Percentiles rank a stretch among this genome's conserved stretches.
Evolutionary conservation across 176 grass and related monocot species (phyloP).

Genomic region (Bromus sterilis): DNA sequence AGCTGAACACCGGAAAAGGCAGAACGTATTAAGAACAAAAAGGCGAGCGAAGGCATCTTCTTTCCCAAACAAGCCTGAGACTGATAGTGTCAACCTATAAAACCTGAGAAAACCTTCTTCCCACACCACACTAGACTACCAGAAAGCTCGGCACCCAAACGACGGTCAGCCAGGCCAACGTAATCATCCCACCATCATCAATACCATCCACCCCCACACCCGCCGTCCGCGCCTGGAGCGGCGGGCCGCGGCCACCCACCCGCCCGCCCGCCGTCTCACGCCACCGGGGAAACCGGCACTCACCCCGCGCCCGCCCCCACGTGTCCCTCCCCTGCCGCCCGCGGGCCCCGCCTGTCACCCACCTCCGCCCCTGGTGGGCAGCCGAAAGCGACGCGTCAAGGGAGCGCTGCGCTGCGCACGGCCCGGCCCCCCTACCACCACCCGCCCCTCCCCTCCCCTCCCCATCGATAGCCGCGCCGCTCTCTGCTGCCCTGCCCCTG

Average conservation of each 20-base stretch:
- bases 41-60: too few species aligned
- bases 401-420: slow-evolving; percentile 28
- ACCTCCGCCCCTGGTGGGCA: slow-evolving; percentile 40
- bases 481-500: slow-evolving; percentile 20
- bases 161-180: slow-evolving; percentile 16
- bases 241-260: slow-evolving; percentile 24
- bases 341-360: slow-evolving; percentile 50
- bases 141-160: background rate
- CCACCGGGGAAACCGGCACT: slow-evolving; percentile 32
- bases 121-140: background rate
- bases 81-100: slow-evolving; percentile 25
- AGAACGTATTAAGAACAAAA: background rate
- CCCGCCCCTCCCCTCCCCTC: slow-evolving; percentile 27
- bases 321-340: slow-evolving; percentile 31
- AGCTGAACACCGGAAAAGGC: background rate
- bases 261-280: slow-evolving; percentile 26
- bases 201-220: background rate
- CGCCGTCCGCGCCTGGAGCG: slow-evolving; percentile 10
- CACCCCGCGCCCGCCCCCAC: slow-evolving; percentile 29
- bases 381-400: slow-evolving; percentile 63
- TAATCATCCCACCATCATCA: slow-evolving; percentile 2
- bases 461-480: slow-evolving; percentile 70
- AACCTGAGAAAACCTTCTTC: background rate
- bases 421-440: slow-evolving; percentile 3
- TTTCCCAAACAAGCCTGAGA: background rate